A percentile compares a stretch with the other conserved stretches of the same genome.
These are phyloP conservation scores for Novymonas esmeraldas DNA, from an alignment of 208 protist species.

Conservation along the genomic window DNA sequence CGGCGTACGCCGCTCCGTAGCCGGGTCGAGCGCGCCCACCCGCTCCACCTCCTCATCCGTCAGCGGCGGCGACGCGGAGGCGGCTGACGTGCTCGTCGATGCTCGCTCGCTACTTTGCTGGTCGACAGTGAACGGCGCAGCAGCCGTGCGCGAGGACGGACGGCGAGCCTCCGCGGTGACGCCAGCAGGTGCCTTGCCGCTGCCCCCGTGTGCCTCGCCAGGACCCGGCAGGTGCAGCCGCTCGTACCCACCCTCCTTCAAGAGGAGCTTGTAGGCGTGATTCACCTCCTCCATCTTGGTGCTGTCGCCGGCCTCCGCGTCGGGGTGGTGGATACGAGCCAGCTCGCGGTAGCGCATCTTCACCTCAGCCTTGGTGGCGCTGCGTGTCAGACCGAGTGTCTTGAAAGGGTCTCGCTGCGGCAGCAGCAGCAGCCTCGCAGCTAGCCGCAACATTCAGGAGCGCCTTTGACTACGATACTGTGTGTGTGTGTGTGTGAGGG, in stretches of 20 bases:
- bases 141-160: background rate
- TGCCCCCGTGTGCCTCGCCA: background rate
- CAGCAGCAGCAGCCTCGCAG: background rate
- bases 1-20: conserved; percentile 70
- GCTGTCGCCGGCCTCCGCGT: conserved; percentile 64
- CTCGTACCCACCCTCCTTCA: conserved; percentile 86
- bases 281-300: conserved; percentile 84
- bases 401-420: conserved; percentile 70
- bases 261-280: conserved; percentile 82
- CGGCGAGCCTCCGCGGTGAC: conserved; percentile 34
- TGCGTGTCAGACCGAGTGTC: conserved; percentile 61
- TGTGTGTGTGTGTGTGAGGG: no score
- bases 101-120: conserved; percentile 21
- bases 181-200: background rate
- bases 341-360: conserved; percentile 88
- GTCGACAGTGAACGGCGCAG: conserved; percentile 42
- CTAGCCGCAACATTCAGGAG: conserved; percentile 12
- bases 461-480: no score
- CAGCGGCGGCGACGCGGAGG: conserved; percentile 21
- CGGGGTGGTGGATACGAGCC: conserved; percentile 82
- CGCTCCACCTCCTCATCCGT: conserved; percentile 70
- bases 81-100: background rate
- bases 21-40: conserved; percentile 69
- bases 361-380: conserved; percentile 77
- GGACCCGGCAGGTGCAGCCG: conserved; percentile 47